phyloP scores from a whole-genome alignment of 495 filamentous ascomycete species.

The Collariella sp. region DNA sequence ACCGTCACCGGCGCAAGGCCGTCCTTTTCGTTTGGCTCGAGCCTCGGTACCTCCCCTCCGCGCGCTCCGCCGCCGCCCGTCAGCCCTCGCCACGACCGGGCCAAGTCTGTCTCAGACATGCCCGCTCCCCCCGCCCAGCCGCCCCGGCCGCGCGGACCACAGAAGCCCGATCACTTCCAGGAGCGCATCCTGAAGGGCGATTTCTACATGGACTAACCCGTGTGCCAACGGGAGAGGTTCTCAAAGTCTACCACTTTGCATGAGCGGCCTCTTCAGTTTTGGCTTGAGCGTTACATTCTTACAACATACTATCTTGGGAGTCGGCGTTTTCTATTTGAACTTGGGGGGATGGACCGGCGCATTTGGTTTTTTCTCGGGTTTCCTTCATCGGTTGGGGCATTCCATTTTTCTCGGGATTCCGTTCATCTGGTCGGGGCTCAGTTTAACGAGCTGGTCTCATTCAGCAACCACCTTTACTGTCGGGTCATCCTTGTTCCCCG shows the following conservation, averaged over 20 bases:
- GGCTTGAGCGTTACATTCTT: neutral
- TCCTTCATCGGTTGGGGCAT: too few species aligned
- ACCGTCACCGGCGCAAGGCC: slow-evolving; percentile 51
- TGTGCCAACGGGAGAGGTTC: neutral
- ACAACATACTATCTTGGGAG: neutral
- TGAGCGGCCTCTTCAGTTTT: neutral
- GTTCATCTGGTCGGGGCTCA: too few species aligned
- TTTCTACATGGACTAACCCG: slow-evolving; percentile 88
- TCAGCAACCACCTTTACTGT: too few species aligned
- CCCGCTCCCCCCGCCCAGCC: slow-evolving; percentile 50
- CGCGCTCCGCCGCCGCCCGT: slow-evolving; percentile 28
- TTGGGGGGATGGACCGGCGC: neutral
- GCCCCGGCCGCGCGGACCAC: slow-evolving; percentile 34
- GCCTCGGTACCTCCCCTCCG: slow-evolving; percentile 26
- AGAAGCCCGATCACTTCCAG: slow-evolving; percentile 82
- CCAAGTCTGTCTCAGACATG: slow-evolving; percentile 62
- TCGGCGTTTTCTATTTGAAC: neutral
- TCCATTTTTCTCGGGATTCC: too few species aligned
- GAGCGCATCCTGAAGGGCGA: slow-evolving; percentile 96
- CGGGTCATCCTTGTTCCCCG: too few species aligned
- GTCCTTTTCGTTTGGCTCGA: slow-evolving; percentile 33
- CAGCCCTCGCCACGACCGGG: slow-evolving; percentile 52
- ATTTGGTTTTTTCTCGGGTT: neutral
- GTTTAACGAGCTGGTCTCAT: too few species aligned
- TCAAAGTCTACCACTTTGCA: neutral